Evolutionary conservation across 1,284 basidiomycete genomes (phyloP).

Genomic region (Ustilago loliicola): DNA sequence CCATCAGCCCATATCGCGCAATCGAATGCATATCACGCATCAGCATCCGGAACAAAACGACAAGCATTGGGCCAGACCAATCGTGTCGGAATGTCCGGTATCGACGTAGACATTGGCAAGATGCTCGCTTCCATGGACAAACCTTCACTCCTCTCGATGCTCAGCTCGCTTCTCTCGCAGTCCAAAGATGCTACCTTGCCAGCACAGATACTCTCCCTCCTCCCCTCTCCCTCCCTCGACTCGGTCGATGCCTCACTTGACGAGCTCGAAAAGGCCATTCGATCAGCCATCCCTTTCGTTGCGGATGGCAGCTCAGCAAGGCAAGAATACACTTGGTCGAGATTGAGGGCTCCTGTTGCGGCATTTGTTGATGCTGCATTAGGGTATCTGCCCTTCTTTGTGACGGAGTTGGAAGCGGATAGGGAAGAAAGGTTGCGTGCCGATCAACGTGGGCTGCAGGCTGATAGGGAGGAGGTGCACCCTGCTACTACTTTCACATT

Average conservation of each 20-base stretch:
- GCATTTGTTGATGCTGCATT: slow-evolving; percentile 56
- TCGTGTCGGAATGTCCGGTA: slow-evolving; percentile 46
- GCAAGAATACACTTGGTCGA: slow-evolving; percentile 63
- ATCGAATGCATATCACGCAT: neutral
- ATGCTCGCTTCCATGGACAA: slow-evolving; percentile 64
- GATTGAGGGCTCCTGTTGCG: slow-evolving; percentile 54
- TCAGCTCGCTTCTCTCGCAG: slow-evolving; percentile 54
- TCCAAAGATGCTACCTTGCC: slow-evolving; percentile 49
- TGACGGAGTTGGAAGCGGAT: slow-evolving; percentile 50
- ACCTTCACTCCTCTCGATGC: slow-evolving; percentile 59
- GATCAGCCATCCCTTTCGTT: slow-evolving; percentile 52
- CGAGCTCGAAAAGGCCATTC: slow-evolving; percentile 54
- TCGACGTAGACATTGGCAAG: slow-evolving; percentile 60
- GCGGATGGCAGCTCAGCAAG: slow-evolving; percentile 36
- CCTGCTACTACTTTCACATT: slow-evolving; percentile 63
- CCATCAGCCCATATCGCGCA: neutral
- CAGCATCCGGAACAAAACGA: slow-evolving; percentile 36
- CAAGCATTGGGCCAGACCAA: slow-evolving; percentile 25
- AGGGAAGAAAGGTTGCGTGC: slow-evolving; percentile 40
- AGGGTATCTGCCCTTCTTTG: slow-evolving; percentile 60
- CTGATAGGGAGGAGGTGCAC: slow-evolving; percentile 51
- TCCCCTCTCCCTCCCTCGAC: slow-evolving; percentile 61
- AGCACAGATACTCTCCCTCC: slow-evolving; percentile 60
- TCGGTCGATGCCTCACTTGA: slow-evolving; percentile 56
- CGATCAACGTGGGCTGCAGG: slow-evolving; percentile 37